These are phyloP conservation scores for Trichoderma lentiforme DNA, from an alignment of 2,329 filamentous ascomycete species.

Conservation along the genomic window DNA sequence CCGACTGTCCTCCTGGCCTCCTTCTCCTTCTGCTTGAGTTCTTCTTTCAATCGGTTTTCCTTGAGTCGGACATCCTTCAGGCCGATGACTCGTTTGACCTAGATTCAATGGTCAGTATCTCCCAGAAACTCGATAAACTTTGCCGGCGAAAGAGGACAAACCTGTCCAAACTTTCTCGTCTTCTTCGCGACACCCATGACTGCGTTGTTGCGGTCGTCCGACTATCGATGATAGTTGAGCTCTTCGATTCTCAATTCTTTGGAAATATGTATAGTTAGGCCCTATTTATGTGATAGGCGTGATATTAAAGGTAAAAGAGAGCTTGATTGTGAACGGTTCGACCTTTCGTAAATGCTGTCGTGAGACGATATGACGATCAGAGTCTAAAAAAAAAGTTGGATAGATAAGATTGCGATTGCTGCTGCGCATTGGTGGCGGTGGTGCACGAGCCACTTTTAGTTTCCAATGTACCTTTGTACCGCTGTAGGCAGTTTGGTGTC, in stretches of 20 bases:
- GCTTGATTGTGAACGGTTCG: background rate
- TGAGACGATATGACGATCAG: background rate
- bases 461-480: background rate
- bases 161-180: constrained; percentile 83
- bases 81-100: constrained; percentile 79
- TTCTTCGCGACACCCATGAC: constrained; percentile 84
- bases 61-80: constrained; percentile 77
- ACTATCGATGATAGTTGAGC: background rate
- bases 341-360: background rate
- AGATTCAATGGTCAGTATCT: background rate
- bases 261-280: background rate
- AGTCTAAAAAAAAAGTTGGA: constrained; percentile 14
- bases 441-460: constrained; percentile 29
- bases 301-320: background rate
- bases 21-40: constrained; percentile 55
- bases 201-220: background rate
- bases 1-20: constrained; percentile 53
- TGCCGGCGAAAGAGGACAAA: constrained; percentile 37
- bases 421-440: constrained; percentile 27
- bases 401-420: constrained; percentile 20
- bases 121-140: constrained; percentile 22
- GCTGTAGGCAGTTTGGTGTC: background rate
- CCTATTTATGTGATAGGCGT: background rate
- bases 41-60: constrained; percentile 70
- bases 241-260: background rate